phyloP scores from a whole-genome alignment of 1,284 basidiomycete genomes.

The Ceratobasidium sp. region DNA sequence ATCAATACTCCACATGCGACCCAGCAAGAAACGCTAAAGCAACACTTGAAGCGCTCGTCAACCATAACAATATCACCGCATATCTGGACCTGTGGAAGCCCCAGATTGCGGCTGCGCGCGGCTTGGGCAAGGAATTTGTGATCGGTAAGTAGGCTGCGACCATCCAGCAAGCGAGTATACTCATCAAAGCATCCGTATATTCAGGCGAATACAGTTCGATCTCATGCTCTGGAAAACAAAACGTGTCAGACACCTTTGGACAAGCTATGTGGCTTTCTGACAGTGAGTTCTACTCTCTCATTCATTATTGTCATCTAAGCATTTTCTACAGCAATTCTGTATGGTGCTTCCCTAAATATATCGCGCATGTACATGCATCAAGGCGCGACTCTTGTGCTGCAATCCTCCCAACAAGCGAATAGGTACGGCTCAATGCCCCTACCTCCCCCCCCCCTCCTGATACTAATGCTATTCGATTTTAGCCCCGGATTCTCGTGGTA shows the following conservation, averaged over 20 bases:
- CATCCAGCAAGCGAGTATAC: neutral
- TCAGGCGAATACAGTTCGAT: constrained; percentile 58
- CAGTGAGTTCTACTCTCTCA: constrained; percentile 51
- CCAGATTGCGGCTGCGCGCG: constrained; percentile 58
- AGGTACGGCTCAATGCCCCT: constrained; percentile 50
- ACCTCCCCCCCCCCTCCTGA: constrained; percentile 12
- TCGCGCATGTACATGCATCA: constrained; percentile 60
- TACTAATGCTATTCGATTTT: constrained; percentile 3
- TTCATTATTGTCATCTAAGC: neutral
- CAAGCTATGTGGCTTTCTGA: constrained; percentile 60
- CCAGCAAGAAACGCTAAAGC: constrained; percentile 58
- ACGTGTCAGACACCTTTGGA: constrained; percentile 60
- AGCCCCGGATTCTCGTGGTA: constrained; percentile 53
- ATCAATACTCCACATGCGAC: constrained; percentile 62
- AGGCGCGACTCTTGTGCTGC: constrained; percentile 59
- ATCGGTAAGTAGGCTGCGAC: constrained; percentile 52
- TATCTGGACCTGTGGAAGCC: constrained; percentile 60
- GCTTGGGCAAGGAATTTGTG: constrained; percentile 57
- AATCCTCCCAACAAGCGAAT: constrained; percentile 59
- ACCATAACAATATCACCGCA: constrained; percentile 59
- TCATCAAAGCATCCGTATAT: neutral
- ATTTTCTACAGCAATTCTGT: constrained; percentile 55
- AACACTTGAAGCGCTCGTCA: constrained; percentile 57
- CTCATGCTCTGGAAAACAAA: constrained; percentile 60
- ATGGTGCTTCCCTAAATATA: constrained; percentile 58